Base-by-base conservation (phyloP, 768 basidiomycete genomes). In the Tylopilus felleus region DNA sequence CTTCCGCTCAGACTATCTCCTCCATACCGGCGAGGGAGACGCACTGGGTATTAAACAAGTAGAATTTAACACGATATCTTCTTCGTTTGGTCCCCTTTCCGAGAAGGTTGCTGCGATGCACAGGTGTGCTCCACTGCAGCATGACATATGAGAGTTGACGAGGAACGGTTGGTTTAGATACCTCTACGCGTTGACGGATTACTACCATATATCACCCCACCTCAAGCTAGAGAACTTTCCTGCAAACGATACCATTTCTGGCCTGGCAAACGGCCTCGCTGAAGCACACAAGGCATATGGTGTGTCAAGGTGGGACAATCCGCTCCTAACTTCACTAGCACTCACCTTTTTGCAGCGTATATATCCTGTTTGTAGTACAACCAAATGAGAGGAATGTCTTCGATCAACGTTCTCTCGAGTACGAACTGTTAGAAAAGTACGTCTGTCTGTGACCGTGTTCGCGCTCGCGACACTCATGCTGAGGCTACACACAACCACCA, bases 1-100 rank as follows among this genome's bases (percentile, higher is more conserved):
- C 19, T 97, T 96, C 73, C 80, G 96, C 51, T 97, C 94, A 10
- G 96, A 99, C 73, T 99, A 98, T 71, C 76, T 98, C 28, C 73
- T 98, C 21, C 93, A 99, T 60, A 70, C 76, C 8, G 75, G 76
- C 2, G 59, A 61, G 0, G 67, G 72, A 27, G 65, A 40, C 13
- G 21, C 19, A 14, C 63, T 75, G 14, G 70, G 73, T 7, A 71
- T 99, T 58, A 96, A 94, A 68, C 96, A 99, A 72, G 96, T 98
- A 39, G 96, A 99, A 69, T 97, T 98, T 74, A 99, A 99, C 67
- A 97, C 96, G 9, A 95, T 98, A 58, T 92, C 94, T 3, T 83
- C 86, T 0, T 94, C 93, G 1, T 96, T 98, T 68, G 96, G 93
- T 0, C 65, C 85, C 1, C 75, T 98, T 14, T 90, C 90, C 0